Conservation (phyloP, 2,329 filamentous ascomycete species). For the Mollisiaceae sp. region DNA sequence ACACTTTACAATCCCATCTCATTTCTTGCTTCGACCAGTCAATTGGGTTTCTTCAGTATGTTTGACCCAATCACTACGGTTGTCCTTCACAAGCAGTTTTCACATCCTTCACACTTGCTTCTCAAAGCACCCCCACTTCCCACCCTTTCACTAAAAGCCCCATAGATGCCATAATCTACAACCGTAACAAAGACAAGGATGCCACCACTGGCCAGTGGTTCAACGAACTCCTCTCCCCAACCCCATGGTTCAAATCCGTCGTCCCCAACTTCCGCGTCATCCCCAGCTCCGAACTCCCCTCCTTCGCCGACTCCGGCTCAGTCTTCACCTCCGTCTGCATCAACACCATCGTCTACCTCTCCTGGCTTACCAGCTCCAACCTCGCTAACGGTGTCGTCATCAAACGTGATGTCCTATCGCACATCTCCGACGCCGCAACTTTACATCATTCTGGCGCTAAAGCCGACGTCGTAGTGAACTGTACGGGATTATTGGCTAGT, state of each 20-base stretch:
- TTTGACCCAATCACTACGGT: no score
- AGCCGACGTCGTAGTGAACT: slow-evolving; percentile 79
- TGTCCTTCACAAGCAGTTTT: no score
- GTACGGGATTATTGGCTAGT: slow-evolving; percentile 77
- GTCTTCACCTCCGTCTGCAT: slow-evolving; percentile 88
- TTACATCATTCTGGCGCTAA: slow-evolving; percentile 61
- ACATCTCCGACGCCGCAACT: slow-evolving; percentile 72
- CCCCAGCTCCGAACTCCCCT: slow-evolving; percentile 60
- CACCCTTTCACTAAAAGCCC: slow-evolving; percentile 5
- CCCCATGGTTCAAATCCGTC: slow-evolving; percentile 76
- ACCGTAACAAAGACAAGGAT: slow-evolving; percentile 41
- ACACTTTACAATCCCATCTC: background rate
- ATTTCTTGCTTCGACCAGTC: no score
- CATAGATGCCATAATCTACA: slow-evolving; percentile 57
- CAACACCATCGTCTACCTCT: slow-evolving; percentile 86
- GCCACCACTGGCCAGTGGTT: slow-evolving; percentile 49
- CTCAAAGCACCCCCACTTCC: background rate
- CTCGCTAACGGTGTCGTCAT: slow-evolving; percentile 73
- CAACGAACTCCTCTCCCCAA: slow-evolving; percentile 66
- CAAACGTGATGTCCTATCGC: slow-evolving; percentile 65
- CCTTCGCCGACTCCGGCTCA: slow-evolving; percentile 72
- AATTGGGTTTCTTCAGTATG: no score
- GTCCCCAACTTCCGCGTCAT: slow-evolving; percentile 75
- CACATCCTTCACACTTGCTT: background rate
- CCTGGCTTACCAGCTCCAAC: slow-evolving; percentile 84